Evolutionary conservation across 1,139 yeast genomes (phyloP).

Genomic region (Suhomyces yuchorum): DNA sequence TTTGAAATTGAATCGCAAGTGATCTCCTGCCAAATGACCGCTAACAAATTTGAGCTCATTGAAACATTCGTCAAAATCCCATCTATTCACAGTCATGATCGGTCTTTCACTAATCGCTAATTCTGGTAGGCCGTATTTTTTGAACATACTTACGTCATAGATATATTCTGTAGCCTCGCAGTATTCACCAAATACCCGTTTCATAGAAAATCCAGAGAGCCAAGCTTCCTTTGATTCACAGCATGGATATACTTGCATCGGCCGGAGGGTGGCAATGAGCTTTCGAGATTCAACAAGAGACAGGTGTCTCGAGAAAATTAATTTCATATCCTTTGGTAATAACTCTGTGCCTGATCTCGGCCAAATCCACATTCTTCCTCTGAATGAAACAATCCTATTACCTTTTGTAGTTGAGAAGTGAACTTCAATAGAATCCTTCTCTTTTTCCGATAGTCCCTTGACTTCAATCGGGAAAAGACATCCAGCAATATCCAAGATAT

Average conservation of each 20-base stretch:
- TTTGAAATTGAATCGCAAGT: constrained; percentile 14
- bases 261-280: constrained; percentile 41
- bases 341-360: constrained; percentile 31
- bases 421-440: constrained; percentile 17
- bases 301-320: constrained; percentile 57
- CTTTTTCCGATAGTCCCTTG: constrained; percentile 19
- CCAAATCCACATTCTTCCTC: constrained; percentile 32
- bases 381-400: constrained; percentile 25
- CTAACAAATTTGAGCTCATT: constrained; percentile 28
- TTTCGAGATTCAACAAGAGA: constrained; percentile 49
- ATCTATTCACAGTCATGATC: constrained; percentile 33
- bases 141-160: constrained; percentile 33
- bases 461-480: constrained; percentile 30
- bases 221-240: constrained; percentile 38
- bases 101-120: constrained; percentile 20
- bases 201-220: constrained; percentile 46
- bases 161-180: constrained; percentile 28
- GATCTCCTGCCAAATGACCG: not conserved
- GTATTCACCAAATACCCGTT: constrained; percentile 45
- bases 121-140: constrained; percentile 25
- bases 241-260: constrained; percentile 51
- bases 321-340: constrained; percentile 42
- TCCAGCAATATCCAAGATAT: constrained; percentile 37
- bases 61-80: constrained; percentile 38
- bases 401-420: constrained; percentile 27